Evolutionary conservation across 2,329 filamentous ascomycete genomes (phyloP).

Genomic region (Scolecobasidium constrictum): DNA sequence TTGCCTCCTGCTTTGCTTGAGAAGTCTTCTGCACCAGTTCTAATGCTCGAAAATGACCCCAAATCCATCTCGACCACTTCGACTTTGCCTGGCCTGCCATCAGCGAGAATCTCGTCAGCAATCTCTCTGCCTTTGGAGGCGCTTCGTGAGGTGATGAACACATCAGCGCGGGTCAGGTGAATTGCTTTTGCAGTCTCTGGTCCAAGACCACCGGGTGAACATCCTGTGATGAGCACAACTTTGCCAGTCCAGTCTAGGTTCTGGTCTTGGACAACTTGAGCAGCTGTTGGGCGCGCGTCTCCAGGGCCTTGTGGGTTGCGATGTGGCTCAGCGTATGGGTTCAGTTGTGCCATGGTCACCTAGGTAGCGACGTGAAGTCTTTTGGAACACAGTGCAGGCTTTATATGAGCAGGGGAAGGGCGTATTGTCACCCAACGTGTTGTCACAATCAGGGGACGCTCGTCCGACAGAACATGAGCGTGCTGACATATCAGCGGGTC

Average conservation of each 20-base stretch:
- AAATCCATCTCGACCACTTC: conserved; percentile 17
- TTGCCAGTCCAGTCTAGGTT: conserved; percentile 19
- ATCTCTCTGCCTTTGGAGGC: no score
- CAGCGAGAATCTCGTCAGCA: conserved; percentile 14
- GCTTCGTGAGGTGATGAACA: conserved; percentile 34
- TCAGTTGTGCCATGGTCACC: no score
- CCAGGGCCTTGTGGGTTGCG: conserved; percentile 21
- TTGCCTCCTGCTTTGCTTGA: conserved; percentile 12
- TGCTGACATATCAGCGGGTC: no score
- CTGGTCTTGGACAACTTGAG: conserved; percentile 29
- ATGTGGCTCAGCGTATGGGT: neutral
- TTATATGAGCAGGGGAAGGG: no score
- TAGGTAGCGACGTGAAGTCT: no score
- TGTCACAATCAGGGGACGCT: no score
- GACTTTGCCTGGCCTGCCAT: conserved; percentile 13
- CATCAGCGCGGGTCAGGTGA: conserved; percentile 30
- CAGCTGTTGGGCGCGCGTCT: conserved; percentile 30
- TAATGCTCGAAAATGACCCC: conserved; percentile 14
- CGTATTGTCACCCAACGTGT: no score
- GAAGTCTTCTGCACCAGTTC: conserved; percentile 15
- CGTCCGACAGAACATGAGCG: no score
- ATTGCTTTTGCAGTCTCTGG: conserved; percentile 8
- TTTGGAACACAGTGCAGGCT: no score
- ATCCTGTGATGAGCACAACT: conserved; percentile 19
- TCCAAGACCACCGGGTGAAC: conserved; percentile 18